phyloP scores from a whole-genome alignment of 306 rosid genomes.

The Glycine soja region DNA sequence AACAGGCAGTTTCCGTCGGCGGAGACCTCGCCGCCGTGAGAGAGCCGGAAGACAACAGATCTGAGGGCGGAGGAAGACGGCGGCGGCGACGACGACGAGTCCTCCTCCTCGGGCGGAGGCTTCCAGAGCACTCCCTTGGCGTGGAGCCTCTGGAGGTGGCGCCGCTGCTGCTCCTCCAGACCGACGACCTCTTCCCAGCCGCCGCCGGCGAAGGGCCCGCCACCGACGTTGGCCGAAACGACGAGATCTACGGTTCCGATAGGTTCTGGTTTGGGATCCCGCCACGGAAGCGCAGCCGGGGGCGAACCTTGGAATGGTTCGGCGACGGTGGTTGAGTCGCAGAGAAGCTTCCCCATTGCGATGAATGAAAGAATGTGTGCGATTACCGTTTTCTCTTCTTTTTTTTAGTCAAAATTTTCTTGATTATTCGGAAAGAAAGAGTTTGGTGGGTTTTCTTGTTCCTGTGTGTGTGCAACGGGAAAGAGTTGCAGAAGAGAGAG shows the following conservation, averaged over 20 bases:
- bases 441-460: constrained; percentile 28
- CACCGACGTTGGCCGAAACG: constrained; percentile 43
- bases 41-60: constrained; percentile 81
- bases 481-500: constrained; percentile 63
- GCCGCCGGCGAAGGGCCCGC: constrained; percentile 27
- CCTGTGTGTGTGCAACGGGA: constrained; percentile 51
- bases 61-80: constrained; percentile 46
- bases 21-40: constrained; percentile 96
- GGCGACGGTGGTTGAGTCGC: constrained; percentile 84
- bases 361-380: constrained; percentile 14
- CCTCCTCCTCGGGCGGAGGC: constrained; percentile 60
- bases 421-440: constrained; percentile 12
- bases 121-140: constrained; percentile 94
- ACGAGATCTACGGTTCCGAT: constrained; percentile 71
- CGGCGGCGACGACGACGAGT: constrained; percentile 42
- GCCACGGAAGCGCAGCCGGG: constrained; percentile 68
- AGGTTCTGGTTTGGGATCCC: constrained; percentile 65
- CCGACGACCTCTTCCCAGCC: constrained; percentile 90
- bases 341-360: constrained; percentile 88
- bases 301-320: constrained; percentile 74
- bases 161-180: constrained; percentile 86
- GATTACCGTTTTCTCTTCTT: background rate
- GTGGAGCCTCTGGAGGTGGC: constrained; percentile 75
- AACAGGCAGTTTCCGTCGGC: constrained; percentile 93
- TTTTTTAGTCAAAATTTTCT: background rate